These are phyloP conservation scores for Ganoderma resinaceum DNA, from an alignment of 1,284 basidiomycete genomes.

Conservation along the genomic window DNA sequence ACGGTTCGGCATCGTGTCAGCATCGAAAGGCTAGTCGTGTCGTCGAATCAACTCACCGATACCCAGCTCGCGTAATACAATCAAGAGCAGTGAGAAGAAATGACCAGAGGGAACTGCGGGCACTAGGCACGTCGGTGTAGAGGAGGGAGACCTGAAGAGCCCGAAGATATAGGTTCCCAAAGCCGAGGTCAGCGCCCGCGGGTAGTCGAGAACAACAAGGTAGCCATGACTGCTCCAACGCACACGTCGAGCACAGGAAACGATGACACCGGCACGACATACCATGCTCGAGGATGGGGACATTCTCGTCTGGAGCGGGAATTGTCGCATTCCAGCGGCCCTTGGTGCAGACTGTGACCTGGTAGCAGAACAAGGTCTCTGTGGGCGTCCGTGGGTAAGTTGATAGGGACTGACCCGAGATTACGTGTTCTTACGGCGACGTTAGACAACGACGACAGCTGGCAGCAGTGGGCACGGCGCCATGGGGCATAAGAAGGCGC, in stretches of 20 bases:
- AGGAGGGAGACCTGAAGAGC: no score
- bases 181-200: not conserved
- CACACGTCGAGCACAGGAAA: not conserved
- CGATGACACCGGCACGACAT: not conserved
- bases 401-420: not conserved
- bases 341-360: not conserved
- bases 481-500: no score
- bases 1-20: not conserved
- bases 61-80: no score
- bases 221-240: not conserved
- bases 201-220: not conserved
- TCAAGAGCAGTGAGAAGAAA: no score
- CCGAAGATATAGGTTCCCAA: no score
- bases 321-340: not conserved
- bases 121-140: no score
- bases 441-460: no score
- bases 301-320: not conserved
- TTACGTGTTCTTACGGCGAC: not conserved
- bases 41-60: no score
- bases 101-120: no score
- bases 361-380: not conserved
- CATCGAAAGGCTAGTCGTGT: no score
- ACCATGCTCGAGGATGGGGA: not conserved
- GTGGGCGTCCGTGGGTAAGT: not conserved
- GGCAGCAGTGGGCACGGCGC: no score